Evolutionary conservation across 2,329 filamentous ascomycete genomes (phyloP), one percentile per base, ranked within the genome.

Genomic region (Fusarium caatingaense): DNA sequence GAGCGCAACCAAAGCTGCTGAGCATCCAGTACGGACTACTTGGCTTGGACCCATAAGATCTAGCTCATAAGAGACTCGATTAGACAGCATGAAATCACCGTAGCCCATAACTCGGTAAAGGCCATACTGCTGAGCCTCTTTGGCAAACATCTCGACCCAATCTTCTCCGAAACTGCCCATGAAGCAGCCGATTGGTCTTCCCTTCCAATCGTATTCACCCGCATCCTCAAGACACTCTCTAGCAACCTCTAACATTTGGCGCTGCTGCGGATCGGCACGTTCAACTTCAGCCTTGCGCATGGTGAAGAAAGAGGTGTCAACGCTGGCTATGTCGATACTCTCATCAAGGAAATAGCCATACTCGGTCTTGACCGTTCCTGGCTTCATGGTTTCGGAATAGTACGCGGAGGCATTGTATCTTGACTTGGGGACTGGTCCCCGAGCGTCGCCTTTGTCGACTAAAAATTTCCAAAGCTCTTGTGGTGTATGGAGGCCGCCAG

Each of bases 21-120:
- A 69, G 21, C 66, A 69, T n/a, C 59, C 66, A 15, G 64, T 68
- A 5, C 62, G 45, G 5, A 69, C 45, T 1, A 57, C 25, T 7
- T 42, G 28, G n/a, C 49, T 42, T 20, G 57, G 57, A 2, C 57
- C 57, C 32, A 41, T 47, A 8, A 57, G 21, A 21, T 60, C 57
- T 8, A 47, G 27, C 23, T 60, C 57, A 8, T 60, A 60, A 9
- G 57, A 60, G 11, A 60, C 34, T 9, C 57, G 51, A 10, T 57
- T 60, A 3, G 57, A 40, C 6, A 60, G 12, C 57, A 60, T 47
- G 4, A 60, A 60, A 21, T 60, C 57, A 40, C 56, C 50, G 20
- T 47, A 47, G 40, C 57, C 57, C 18, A 45, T 42, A 6, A 60
- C 57, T 9, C 44, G 32, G 34, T 60, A 57, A 1, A 44, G 10